phyloP scores from a whole-genome alignment of 176 grass and related monocot species.

The Carex littledalei region DNA sequence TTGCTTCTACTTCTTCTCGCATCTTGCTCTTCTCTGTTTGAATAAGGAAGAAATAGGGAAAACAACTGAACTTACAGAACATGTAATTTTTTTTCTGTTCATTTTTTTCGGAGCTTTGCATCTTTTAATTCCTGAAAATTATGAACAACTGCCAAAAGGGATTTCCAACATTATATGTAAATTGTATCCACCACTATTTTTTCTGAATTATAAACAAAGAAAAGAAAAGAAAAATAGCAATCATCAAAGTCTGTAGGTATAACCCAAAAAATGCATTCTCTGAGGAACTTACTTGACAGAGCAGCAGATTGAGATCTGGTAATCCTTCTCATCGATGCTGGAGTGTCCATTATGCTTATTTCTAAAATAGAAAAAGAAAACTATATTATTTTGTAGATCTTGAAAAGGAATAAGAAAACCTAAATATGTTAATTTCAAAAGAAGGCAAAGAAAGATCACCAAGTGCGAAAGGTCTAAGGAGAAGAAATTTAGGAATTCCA shows the following conservation, averaged over 20 bases:
- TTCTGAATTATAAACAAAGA: neutral
- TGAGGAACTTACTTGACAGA: slow-evolving; percentile 2
- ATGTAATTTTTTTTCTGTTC: neutral
- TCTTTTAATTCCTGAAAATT: neutral
- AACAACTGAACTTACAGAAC: neutral
- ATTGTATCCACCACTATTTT: neutral
- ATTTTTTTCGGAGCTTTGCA: neutral
- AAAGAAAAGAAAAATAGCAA: neutral
- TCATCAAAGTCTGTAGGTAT: neutral
- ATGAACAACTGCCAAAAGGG: neutral
- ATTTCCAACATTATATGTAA: neutral
- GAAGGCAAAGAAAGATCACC: neutral
- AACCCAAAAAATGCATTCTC: neutral
- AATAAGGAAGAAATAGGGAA: neutral
- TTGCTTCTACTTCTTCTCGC: slow-evolving; percentile 5
- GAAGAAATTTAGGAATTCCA: neutral
- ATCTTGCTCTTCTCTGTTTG: slow-evolving; percentile 16
- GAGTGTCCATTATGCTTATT: slow-evolving; percentile 15
- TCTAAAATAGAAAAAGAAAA: neutral
- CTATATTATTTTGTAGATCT: neutral
- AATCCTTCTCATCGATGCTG: slow-evolving; percentile 15
- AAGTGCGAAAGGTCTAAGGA: neutral
- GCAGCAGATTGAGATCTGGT: slow-evolving; percentile 26
- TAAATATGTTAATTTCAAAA: neutral
- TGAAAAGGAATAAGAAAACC: neutral